These are phyloP conservation scores for Limnomonas spitsbergensis DNA, from an alignment of 139 green algal genomes.

Conservation along the genomic window DNA sequence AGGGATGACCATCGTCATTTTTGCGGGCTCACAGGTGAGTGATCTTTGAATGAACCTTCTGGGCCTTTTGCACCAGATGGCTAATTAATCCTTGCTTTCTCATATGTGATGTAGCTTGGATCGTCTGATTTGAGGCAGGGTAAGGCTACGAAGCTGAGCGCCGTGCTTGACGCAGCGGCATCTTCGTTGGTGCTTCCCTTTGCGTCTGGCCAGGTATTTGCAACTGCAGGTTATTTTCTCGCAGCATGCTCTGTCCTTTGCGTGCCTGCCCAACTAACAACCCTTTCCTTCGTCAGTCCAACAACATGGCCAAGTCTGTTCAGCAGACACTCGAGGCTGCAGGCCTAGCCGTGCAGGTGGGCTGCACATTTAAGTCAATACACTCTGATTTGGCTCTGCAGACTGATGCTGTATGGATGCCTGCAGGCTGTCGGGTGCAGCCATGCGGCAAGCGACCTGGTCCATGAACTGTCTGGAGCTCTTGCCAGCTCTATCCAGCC, in stretches of 20 bases:
- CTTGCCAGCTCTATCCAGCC: neutral
- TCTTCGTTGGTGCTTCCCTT: conserved; percentile 28
- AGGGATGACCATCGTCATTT: neutral
- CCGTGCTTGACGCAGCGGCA: conserved; percentile 1
- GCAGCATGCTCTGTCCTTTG: neutral
- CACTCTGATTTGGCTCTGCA: neutral
- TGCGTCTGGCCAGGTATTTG: conserved; percentile 18
- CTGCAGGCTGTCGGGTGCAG: neutral
- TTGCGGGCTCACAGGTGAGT: conserved; percentile 1
- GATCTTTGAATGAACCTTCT: neutral
- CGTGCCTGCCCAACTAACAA: too few species aligned
- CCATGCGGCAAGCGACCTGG: neutral
- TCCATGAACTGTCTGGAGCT: neutral
- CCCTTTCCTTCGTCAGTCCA: too few species aligned
- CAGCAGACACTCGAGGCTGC: neutral
- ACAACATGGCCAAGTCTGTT: neutral
- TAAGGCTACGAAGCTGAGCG: neutral
- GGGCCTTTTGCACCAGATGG: neutral
- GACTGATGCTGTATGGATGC: neutral
- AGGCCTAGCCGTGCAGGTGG: neutral
- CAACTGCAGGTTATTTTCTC: neutral
- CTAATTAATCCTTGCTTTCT: neutral
- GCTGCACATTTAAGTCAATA: neutral
- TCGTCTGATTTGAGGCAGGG: conserved; percentile 19
- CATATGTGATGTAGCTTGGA: conserved; percentile 14